Base-by-base conservation (phyloP, 1,139 yeast species). In the Geotrichum cucujoidarum region DNA sequence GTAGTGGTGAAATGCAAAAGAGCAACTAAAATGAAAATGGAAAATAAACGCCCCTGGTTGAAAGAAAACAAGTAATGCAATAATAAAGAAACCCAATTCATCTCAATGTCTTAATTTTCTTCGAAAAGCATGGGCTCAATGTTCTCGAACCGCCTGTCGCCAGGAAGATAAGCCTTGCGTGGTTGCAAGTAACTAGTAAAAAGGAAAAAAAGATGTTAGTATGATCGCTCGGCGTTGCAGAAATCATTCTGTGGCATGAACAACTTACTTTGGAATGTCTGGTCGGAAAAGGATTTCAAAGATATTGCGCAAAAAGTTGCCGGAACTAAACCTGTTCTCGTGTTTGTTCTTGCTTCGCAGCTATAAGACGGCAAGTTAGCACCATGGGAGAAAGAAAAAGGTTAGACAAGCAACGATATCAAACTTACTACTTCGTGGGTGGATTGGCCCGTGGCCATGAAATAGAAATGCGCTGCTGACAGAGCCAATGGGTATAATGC, bases 101-200 rank as follows among this genome's bases (percentile, higher is more conserved):
- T n/a, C n/a, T n/a, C n/a, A n/a, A n/a, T n/a, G n/a, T n/a, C n/a
- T n/a, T n/a, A n/a, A n/a, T n/a, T n/a, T 32, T 44, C 47, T n/a
- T 40, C 40, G 21, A 32, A 45, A 11, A 40, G 17, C 27, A 33
- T 25, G 21, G 48, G 44, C 20, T 29, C 27, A 18, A 51, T 40
- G 30, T 45, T 44, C 30, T 47, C 48, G 40, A 53, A 53, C 40
- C 54, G 20, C 18, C 49, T 36, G 35, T 53, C 54, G 7, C 54
- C 55, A 13, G 36, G 33, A 13, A 39, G n/a, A 32, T 49, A 53
- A 21, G 31, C 42, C n/a, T 45, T 45, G 30, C 54, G 38, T 11
- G 55, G 49, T 39, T 50, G 43, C 29, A 40, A 17, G 16, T 32
- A 47, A 44, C 44, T 52, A 20, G 32, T 45, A 41, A 27, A 3